These are phyloP conservation scores for Amanita pseudoporphyria DNA, from an alignment of 768 basidiomycete species.

Conservation along the genomic window DNA sequence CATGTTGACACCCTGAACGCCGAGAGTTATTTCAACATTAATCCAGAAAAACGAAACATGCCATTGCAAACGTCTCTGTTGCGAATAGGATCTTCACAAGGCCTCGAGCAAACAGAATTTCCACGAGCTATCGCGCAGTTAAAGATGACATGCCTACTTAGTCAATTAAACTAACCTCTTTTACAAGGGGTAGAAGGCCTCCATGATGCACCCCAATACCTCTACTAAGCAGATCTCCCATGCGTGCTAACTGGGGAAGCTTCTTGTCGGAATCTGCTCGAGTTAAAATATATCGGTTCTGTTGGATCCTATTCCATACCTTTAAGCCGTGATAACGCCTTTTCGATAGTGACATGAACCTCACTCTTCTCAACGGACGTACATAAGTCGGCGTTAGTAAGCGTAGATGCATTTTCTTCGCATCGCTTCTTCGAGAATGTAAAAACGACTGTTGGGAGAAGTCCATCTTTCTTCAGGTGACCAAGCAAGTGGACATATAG, in stretches of 20 bases:
- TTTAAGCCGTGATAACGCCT: constrained; percentile 84
- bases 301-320: constrained; percentile 34
- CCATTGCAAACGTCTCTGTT: constrained; percentile 99
- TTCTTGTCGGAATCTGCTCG: constrained; percentile 77
- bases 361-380: constrained; percentile 92
- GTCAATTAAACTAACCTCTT: constrained; percentile 54
- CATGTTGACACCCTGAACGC: constrained; percentile 92
- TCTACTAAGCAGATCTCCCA: constrained; percentile 81
- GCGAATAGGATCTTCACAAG: constrained; percentile 96
- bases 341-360: constrained; percentile 90
- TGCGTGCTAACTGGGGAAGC: constrained; percentile 85
- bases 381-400: constrained; percentile 84
- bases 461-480: constrained; percentile 71
- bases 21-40: neutral
- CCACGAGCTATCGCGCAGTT: constrained; percentile 60
- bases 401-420: constrained; percentile 89
- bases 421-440: constrained; percentile 96
- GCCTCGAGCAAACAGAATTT: constrained; percentile 91
- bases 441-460: constrained; percentile 94
- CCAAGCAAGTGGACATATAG: constrained; percentile 89
- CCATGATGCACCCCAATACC: constrained; percentile 99
- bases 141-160: constrained; percentile 6
- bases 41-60: constrained; percentile 23
- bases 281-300: constrained; percentile 1
- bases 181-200: constrained; percentile 90